Evolutionary conservation across 306 rosid species (phyloP), one percentile per base, ranked within the genome.

Genomic region (Dalbergia cultrata): DNA sequence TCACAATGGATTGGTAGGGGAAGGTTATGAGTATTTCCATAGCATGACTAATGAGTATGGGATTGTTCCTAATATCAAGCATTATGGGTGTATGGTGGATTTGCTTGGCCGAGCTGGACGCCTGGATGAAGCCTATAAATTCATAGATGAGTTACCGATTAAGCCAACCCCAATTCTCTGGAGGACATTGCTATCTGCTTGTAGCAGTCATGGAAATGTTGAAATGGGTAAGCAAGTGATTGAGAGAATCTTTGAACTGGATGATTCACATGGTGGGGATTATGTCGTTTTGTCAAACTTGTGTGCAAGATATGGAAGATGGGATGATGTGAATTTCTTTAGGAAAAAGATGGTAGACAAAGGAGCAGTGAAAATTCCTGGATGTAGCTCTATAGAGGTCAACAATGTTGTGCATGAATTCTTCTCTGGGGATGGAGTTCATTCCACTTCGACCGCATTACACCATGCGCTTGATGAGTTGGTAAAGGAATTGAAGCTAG

Each of bases 81-180:
- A 94, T 78, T 88, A 90, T 70, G 98, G 98, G 8, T 92, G 97
- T 86, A 89, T 94, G 97, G 92, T 92, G 44, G 98, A 92, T 88
- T 83, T 94, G 85, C 89, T 92, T 12, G 90, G 94, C 79, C 92
- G 97, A 75, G 86, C 98, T 4, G 97, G 97, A 37, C 74, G 64
- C 44, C 81, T 94, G 79, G 82, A 75, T 2, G 94, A 92, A 86
- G 93, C 97, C 18, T 94, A 86, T 81, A 85, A 85, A 65, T 94
- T 92, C 88, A 83, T 89, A 43, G 89, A 90, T 47, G 86, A 72
- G 61, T 59, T 89, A 56, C 92, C 92, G 19, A 86, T 89, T 19
- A 88, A 83, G 80, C 90, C 97, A 13, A 92, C 93, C 0, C 92
- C 97, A 8, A 83, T 94, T 56, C 87, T 94, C 22, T 92, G 98